Percentiles rank a stretch among this genome's conserved stretches.
Evolutionary conservation across 352 stramenopile species (phyloP).

Genomic region (Pythium biforme): DNA sequence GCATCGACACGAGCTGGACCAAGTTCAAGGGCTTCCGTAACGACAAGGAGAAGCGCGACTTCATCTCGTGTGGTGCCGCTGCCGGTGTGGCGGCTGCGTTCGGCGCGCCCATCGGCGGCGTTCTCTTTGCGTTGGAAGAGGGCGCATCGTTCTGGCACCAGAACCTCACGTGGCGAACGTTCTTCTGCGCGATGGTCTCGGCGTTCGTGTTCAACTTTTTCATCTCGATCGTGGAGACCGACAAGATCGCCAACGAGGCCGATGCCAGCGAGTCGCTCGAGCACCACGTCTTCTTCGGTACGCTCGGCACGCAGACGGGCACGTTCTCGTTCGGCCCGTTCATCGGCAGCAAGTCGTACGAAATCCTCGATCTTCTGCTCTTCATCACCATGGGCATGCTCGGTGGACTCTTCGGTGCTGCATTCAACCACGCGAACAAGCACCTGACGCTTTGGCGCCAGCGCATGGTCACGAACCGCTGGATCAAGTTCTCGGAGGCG

Average conservation of each 20-base stretch:
- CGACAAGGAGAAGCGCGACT: slow-evolving; percentile 96
- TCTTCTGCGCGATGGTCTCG: slow-evolving; percentile 96
- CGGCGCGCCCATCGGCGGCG: slow-evolving; percentile 96
- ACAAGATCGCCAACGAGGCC: slow-evolving; percentile 31
- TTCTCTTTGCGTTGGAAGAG: slow-evolving; percentile 98
- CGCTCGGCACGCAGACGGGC: slow-evolving; percentile 74
- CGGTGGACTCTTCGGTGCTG: slow-evolving; percentile 95
- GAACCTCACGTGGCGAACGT: slow-evolving; percentile 97
- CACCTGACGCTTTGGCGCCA: slow-evolving; percentile 87
- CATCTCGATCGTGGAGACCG: slow-evolving; percentile 73
- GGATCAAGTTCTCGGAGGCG: slow-evolving; percentile 63
- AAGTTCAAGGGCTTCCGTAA: slow-evolving; percentile 94
- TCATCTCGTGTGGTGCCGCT: slow-evolving; percentile 96
- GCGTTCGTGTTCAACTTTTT: slow-evolving; percentile 87
- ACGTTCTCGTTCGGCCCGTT: slow-evolving; percentile 90
- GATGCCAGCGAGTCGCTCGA: slow-evolving; percentile 16
- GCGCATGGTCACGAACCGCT: slow-evolving; percentile 58
- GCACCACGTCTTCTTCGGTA: slow-evolving; percentile 54
- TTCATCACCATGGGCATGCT: slow-evolving; percentile 97
- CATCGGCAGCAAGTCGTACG: slow-evolving; percentile 87
- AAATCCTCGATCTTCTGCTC: slow-evolving; percentile 93
- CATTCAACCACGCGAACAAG: slow-evolving; percentile 96
- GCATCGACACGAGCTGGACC: slow-evolving; percentile 85
- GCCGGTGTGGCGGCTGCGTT: slow-evolving; percentile 97
- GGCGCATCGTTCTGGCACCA: slow-evolving; percentile 98